phyloP scores from a whole-genome alignment of 2,329 filamentous ascomycete genomes.

The Scorias spongiosa region DNA sequence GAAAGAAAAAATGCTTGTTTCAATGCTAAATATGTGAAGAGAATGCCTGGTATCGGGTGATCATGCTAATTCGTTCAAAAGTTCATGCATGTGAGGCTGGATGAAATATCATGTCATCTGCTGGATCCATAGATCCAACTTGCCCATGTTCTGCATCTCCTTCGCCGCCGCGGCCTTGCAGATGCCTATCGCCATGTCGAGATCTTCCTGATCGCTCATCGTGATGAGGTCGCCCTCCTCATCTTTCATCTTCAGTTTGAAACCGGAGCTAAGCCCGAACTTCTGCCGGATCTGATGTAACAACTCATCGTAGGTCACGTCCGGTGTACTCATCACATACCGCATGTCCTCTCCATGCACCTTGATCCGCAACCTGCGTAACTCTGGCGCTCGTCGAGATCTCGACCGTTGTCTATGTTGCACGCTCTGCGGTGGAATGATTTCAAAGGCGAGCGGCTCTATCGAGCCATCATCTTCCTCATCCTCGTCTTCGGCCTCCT shows the following conservation, averaged over 20 bases:
- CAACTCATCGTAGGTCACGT: conserved; percentile 62
- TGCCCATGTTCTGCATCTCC: conserved; percentile 70
- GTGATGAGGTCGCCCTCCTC: conserved; percentile 94
- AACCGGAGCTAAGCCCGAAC: conserved; percentile 58
- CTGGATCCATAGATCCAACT: conserved; percentile 61
- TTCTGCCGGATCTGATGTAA: conserved; percentile 71
- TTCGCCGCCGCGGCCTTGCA: conserved; percentile 40
- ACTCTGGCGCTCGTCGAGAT: conserved; percentile 40
- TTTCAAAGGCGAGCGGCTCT: conserved; percentile 41
- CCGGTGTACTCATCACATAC: conserved; percentile 71
- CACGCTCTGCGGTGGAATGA: conserved; percentile 28
- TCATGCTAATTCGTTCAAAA: too few relatives aligned
- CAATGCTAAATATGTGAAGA: too few relatives aligned
- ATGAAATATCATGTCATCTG: conserved; percentile 5
- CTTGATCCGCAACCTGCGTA: conserved; percentile 73
- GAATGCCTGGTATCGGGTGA: too few relatives aligned
- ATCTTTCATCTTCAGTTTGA: conserved; percentile 80
- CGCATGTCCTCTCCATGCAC: conserved; percentile 82
- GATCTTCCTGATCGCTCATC: conserved; percentile 88
- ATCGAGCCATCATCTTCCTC: conserved; percentile 33
- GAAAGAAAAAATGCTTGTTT: too few relatives aligned
- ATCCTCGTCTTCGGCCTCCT: conserved; percentile 66
- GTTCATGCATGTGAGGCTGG: too few relatives aligned
- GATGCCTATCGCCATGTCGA: conserved; percentile 69
- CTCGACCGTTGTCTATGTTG: conserved; percentile 28